Conservation (phyloP, 345 rosid species). For the Melaleuca alternifolia region DNA sequence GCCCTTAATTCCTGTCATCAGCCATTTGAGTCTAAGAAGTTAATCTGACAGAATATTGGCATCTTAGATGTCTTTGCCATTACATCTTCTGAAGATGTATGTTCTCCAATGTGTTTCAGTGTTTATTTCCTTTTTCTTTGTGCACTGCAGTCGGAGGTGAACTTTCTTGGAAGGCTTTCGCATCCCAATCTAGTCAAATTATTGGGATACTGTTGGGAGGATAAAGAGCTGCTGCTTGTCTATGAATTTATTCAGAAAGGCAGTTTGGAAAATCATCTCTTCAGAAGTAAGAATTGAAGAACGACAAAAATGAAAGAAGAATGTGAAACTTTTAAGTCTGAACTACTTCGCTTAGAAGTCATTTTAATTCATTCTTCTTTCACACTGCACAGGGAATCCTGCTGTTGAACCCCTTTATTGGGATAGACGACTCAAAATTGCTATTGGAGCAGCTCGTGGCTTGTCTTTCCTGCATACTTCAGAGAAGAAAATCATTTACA, state of each 20-base stretch:
- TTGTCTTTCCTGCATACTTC: slow-evolving; percentile 65
- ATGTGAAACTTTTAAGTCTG: neutral
- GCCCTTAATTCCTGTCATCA: neutral
- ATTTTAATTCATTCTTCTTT: neutral
- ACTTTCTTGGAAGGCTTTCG: slow-evolving; percentile 67
- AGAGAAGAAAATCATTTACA: slow-evolving; percentile 63
- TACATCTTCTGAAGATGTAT: neutral
- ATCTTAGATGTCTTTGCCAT: neutral
- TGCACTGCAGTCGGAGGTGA: slow-evolving; percentile 59
- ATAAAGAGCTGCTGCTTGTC: slow-evolving; percentile 59
- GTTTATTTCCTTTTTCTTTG: neutral
- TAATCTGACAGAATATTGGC: neutral
- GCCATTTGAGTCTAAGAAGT: neutral
- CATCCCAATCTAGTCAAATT: slow-evolving; percentile 77
- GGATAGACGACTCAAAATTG: slow-evolving; percentile 70
- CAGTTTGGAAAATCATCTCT: slow-evolving; percentile 75
- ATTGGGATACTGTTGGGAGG: slow-evolving; percentile 79
- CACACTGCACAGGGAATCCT: slow-evolving; percentile 25
- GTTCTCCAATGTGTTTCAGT: neutral
- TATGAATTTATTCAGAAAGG: slow-evolving; percentile 79
- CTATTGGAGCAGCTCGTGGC: slow-evolving; percentile 74
- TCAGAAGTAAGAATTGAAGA: slow-evolving; percentile 42
- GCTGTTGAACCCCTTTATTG: slow-evolving; percentile 60
- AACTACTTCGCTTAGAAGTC: neutral
- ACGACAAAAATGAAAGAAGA: neutral